Percentiles rank a stretch among this genome's conserved stretches.
phyloP scores from a whole-genome alignment of 129 eudicot species.

The Flaveria sonorensis region DNA sequence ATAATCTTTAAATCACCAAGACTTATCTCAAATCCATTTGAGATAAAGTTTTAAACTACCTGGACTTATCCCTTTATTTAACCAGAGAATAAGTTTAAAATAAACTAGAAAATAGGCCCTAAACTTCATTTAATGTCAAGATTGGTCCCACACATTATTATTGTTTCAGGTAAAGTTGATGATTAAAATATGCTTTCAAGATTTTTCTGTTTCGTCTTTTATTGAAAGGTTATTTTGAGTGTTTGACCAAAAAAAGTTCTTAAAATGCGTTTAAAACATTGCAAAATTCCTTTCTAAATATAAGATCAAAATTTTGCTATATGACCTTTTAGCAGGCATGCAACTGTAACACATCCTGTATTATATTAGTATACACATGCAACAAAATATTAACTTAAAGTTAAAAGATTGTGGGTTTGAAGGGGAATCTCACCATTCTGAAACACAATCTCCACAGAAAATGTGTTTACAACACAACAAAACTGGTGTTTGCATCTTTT shows the following conservation, averaged over 20 bases:
- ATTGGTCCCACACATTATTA: too few species aligned
- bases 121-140: too few species aligned
- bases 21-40: too few species aligned
- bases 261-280: neutral
- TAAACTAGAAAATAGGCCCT: too few species aligned
- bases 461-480: constrained; percentile 77
- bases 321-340: constrained; percentile 1
- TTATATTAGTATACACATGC: neutral
- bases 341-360: neutral
- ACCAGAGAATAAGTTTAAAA: too few species aligned
- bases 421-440: constrained; percentile 69
- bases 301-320: neutral
- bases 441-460: constrained; percentile 84
- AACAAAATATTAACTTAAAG: neutral
- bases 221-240: neutral
- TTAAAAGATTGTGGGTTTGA: constrained; percentile 10
- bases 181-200: neutral
- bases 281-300: neutral
- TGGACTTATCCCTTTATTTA: too few species aligned
- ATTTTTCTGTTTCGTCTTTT: neutral
- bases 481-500: constrained; percentile 77
- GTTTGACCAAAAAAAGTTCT: neutral
- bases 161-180: neutral
- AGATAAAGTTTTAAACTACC: too few species aligned
- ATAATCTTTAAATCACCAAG: too few species aligned